Conservation (phyloP, 2,329 filamentous ascomycete species). For the Fusarium veterinarium region DNA sequence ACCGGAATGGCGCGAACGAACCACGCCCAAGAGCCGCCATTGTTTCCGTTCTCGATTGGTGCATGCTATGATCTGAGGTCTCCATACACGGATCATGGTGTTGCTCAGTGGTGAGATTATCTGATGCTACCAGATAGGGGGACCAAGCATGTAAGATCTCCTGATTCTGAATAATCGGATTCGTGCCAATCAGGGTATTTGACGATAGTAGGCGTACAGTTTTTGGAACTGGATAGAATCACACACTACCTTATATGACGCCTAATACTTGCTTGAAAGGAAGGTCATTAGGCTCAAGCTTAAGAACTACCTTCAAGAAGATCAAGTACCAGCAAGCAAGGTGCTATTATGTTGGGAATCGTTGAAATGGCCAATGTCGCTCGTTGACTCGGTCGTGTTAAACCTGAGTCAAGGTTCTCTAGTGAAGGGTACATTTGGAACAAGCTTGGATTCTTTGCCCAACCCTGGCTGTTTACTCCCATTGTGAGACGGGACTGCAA, state of each 20-base stretch:
- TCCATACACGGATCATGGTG: not conserved
- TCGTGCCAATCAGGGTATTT: not conserved
- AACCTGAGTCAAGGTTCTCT: constrained; percentile 9
- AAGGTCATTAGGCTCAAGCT: not conserved
- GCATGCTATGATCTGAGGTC: constrained; percentile 10
- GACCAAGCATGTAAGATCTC: constrained; percentile 34
- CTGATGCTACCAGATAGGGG: not conserved
- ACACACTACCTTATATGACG: not conserved
- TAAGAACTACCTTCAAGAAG: not conserved
- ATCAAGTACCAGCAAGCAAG: not conserved
- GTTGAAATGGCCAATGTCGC: not conserved
- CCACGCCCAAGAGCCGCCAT: not conserved
- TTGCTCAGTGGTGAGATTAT: constrained; percentile 9
- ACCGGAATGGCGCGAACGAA: not conserved
- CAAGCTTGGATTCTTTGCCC: not conserved
- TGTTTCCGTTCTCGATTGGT: not conserved
- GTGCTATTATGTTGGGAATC: not conserved
- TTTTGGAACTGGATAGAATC: not conserved
- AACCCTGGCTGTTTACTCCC: constrained; percentile 8
- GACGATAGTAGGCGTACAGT: not conserved
- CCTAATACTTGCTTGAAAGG: not conserved
- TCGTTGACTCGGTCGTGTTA: not conserved
- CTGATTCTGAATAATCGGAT: constrained; percentile 13
- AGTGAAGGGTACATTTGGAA: constrained; percentile 19
- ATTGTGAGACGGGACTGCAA: constrained; percentile 3